Percentiles rank a stretch among this genome's conserved stretches.
These are phyloP conservation scores for Nemania diffusa DNA, from an alignment of 2,329 filamentous ascomycete species.

Conservation along the genomic window DNA sequence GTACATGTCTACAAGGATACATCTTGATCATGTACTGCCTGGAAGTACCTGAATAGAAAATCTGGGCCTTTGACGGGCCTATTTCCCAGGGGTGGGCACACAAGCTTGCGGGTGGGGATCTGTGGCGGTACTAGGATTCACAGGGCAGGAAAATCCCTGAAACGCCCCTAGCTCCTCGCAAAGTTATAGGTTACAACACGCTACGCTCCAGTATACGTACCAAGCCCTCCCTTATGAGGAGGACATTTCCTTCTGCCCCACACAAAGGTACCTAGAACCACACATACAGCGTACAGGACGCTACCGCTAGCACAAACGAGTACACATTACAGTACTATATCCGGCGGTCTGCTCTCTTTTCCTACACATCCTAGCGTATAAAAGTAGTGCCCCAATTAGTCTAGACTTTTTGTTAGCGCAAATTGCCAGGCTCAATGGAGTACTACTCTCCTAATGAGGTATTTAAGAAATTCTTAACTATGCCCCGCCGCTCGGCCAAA, in stretches of 20 bases:
- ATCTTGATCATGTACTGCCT: constrained; percentile 28
- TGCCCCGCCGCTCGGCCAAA: constrained; percentile 43
- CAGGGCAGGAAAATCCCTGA: constrained; percentile 43
- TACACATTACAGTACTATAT: constrained; percentile 17
- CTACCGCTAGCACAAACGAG: constrained; percentile 29
- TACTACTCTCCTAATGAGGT: constrained; percentile 44
- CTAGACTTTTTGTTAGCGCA: constrained; percentile 35
- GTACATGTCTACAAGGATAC: constrained; percentile 38
- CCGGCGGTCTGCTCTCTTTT: constrained; percentile 39
- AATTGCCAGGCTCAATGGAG: constrained; percentile 33
- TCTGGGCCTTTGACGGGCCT: constrained; percentile 31
- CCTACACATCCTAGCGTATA: constrained; percentile 39
- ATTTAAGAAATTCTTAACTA: constrained; percentile 41
- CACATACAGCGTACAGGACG: no score
- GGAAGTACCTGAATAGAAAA: constrained; percentile 35
- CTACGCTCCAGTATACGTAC: constrained; percentile 30
- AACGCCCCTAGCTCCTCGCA: constrained; percentile 37
- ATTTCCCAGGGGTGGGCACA: constrained; percentile 32
- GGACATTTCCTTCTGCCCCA: constrained; percentile 25
- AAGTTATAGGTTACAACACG: constrained; percentile 2
- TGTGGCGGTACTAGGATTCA: constrained; percentile 45
- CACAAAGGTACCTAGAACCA: no score
- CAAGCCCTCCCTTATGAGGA: constrained; percentile 21
- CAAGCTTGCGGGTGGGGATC: constrained; percentile 34
- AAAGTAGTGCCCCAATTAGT: constrained; percentile 31